Percentiles rank a stretch among this genome's conserved stretches.
Conservation (phyloP, 2,329 filamentous ascomycete species). For the Hyphodiscus sp. region DNA sequence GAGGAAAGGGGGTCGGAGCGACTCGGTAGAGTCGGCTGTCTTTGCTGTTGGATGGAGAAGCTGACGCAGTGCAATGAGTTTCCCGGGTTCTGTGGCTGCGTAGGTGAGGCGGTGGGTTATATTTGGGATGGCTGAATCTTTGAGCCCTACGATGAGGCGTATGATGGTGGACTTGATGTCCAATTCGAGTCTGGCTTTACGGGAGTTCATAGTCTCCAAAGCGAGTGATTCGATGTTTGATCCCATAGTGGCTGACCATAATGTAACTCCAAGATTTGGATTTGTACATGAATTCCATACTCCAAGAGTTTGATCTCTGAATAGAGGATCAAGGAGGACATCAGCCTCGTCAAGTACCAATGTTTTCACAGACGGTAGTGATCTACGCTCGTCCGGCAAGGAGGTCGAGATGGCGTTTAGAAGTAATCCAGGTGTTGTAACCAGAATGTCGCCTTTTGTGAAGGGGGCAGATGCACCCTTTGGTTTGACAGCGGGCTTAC, state of each 20-base stretch:
- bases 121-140: conserved; percentile 91
- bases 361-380: conserved; percentile 61
- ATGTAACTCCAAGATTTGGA: conserved; percentile 62
- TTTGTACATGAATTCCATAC: conserved; percentile 78
- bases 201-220: conserved; percentile 56
- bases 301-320: conserved; percentile 78
- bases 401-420: conserved; percentile 61
- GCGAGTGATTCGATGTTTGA: conserved; percentile 82
- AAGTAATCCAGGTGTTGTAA: conserved; percentile 73
- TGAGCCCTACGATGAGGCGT: conserved; percentile 88
- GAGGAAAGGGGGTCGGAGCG: conserved; percentile 78
- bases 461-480: conserved; percentile 37
- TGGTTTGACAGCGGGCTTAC: conserved; percentile 29
- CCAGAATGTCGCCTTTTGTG: conserved; percentile 71
- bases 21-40: conserved; percentile 39
- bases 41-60: conserved; percentile 69
- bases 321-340: conserved; percentile 84
- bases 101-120: conserved; percentile 85
- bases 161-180: conserved; percentile 50
- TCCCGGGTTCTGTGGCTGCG: conserved; percentile 87
- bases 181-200: conserved; percentile 36
- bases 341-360: conserved; percentile 92
- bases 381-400: conserved; percentile 34
- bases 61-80: conserved; percentile 84
- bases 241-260: conserved; percentile 97